These are phyloP conservation scores for Pneumocystis murina DNA, from an alignment of 1,139 yeast species.

Conservation along the genomic window DNA sequence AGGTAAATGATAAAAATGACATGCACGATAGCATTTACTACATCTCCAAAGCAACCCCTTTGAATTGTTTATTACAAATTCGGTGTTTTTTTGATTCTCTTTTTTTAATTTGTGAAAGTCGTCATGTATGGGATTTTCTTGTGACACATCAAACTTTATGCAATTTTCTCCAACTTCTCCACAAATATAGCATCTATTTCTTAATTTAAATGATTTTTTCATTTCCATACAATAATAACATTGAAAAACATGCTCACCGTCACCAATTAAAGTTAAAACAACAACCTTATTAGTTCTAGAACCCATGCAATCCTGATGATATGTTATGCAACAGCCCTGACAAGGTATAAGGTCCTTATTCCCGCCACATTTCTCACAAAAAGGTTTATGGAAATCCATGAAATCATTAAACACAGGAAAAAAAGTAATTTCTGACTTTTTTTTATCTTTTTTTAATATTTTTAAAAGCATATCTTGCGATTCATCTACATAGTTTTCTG, in stretches of 20 bases:
- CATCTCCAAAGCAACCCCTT: background rate
- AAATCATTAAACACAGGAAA: background rate
- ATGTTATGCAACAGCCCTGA: conserved; percentile 15
- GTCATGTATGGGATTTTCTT: background rate
- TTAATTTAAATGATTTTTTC: background rate
- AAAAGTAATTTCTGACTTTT: background rate
- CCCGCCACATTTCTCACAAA: background rate
- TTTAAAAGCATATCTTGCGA: background rate
- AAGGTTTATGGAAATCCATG: background rate
- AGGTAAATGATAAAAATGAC: background rate
- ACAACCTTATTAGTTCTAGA: background rate
- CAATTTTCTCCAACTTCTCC: background rate
- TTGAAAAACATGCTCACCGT: conserved; percentile 9
- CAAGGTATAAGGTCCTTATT: conserved; percentile 11
- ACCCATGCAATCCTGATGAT: conserved; percentile 12
- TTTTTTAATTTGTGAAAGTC: background rate
- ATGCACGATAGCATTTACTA: background rate
- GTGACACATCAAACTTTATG: background rate
- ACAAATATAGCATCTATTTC: background rate
- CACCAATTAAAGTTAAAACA: conserved; percentile 6
- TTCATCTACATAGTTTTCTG: background rate
- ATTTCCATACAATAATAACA: conserved; percentile 12
- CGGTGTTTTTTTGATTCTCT: background rate
- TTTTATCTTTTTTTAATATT: background rate
- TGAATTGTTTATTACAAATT: background rate